Evolutionary conservation across 2,329 filamentous ascomycete species (phyloP).

Genomic region (Claviceps capensis): DNA sequence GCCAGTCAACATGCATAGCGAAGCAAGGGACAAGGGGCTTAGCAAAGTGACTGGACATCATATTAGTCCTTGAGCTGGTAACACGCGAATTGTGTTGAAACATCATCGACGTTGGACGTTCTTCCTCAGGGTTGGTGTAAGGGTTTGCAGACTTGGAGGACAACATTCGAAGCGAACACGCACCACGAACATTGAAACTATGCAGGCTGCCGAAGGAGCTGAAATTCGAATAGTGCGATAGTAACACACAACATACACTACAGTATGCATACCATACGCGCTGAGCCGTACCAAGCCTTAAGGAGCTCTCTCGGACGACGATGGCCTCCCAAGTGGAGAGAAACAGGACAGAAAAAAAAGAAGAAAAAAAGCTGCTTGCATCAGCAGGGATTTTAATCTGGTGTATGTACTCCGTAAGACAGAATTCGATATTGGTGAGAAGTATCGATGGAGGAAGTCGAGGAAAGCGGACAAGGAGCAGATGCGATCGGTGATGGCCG

Average conservation of each 20-base stretch:
- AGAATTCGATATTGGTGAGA: too few species aligned
- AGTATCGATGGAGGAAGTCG: too few species aligned
- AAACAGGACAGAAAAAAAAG: not conserved
- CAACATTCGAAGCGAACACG: too few species aligned
- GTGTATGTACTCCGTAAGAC: not conserved
- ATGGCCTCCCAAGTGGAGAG: not conserved
- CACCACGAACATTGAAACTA: not conserved
- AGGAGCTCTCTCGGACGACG: not conserved
- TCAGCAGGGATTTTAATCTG: not conserved
- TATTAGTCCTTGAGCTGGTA: too few species aligned
- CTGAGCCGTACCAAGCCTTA: not conserved
- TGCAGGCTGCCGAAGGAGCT: not conserved
- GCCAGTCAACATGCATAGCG: too few species aligned
- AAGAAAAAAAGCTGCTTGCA: not conserved
- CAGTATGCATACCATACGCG: not conserved
- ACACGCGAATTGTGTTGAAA: too few species aligned
- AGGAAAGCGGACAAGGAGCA: not conserved
- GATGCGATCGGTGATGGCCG: not conserved
- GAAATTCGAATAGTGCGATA: not conserved
- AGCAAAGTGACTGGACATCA: not conserved
- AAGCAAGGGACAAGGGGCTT: not conserved
- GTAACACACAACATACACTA: not conserved
- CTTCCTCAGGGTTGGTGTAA: too few species aligned
- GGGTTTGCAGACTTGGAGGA: too few species aligned
- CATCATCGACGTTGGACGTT: too few species aligned